Conservation (phyloP, 768 basidiomycete species). For the Cantharellus anzutake region DNA sequence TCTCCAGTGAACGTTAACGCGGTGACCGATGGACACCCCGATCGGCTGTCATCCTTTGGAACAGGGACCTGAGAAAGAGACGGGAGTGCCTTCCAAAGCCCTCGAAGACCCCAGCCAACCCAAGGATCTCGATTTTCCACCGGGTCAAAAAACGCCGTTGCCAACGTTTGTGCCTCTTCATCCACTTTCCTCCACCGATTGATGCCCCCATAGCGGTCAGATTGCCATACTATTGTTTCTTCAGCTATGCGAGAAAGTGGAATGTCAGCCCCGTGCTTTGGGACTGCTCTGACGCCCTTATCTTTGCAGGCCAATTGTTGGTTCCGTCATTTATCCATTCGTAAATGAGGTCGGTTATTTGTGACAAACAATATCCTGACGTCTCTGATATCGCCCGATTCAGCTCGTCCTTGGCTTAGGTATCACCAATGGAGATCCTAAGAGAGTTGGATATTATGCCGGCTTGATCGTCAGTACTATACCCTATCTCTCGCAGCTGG, state of each 20-base stretch:
- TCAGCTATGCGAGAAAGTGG: not conserved
- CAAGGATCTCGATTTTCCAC: too few species aligned
- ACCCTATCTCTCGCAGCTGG: not conserved
- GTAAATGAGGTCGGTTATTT: conserved; percentile 5
- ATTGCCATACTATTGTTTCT: conserved; percentile 5
- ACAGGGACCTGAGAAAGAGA: too few species aligned
- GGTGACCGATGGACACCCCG: too few species aligned
- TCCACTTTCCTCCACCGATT: too few species aligned
- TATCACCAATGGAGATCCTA: conserved; percentile 6
- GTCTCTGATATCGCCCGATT: not conserved
- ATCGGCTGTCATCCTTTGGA: too few species aligned
- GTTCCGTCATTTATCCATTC: conserved; percentile 7
- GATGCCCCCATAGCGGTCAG: not conserved
- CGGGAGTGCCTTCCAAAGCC: too few species aligned
- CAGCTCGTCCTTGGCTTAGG: conserved; percentile 6
- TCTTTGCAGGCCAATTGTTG: conserved; percentile 6
- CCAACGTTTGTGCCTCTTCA: too few species aligned
- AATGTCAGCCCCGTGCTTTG: too few species aligned
- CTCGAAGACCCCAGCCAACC: too few species aligned
- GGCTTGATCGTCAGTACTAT: conserved; percentile 5
- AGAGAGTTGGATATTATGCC: conserved; percentile 7
- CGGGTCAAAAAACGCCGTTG: too few species aligned
- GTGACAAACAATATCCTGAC: not conserved
- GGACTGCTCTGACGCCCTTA: not conserved
- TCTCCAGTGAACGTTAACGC: too few species aligned